These are phyloP conservation scores for Picochlorum sp. DNA, from an alignment of 139 green algal genomes.

Conservation along the genomic window DNA sequence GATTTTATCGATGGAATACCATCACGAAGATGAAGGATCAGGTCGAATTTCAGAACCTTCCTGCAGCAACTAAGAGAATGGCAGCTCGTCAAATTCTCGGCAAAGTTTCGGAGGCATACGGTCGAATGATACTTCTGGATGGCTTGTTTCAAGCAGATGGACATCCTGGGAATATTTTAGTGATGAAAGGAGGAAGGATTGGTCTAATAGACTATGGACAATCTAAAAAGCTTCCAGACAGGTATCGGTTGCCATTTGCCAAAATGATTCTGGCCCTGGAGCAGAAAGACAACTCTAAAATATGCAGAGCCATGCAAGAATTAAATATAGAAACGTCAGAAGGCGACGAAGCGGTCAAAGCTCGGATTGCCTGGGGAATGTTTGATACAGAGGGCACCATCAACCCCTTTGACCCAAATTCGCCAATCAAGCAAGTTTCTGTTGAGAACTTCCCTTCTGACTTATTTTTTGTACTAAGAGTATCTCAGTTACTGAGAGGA, in stretches of 20 bases:
- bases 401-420: conserved; percentile 77
- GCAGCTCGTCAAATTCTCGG: conserved; percentile 39
- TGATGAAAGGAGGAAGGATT: conserved; percentile 62
- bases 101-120: conserved; percentile 78
- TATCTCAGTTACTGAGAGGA: conserved; percentile 76
- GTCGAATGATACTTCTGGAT: conserved; percentile 83
- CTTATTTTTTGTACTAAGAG: conserved; percentile 92
- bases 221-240: conserved; percentile 76
- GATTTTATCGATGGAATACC: conserved; percentile 75
- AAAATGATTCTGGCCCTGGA: conserved; percentile 64
- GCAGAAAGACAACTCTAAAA: conserved; percentile 15
- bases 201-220: conserved; percentile 93
- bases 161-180: conserved; percentile 79
- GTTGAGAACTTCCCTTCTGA: conserved; percentile 86
- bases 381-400: conserved; percentile 86
- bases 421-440: conserved; percentile 70
- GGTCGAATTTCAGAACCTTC: conserved; percentile 22
- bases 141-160: conserved; percentile 77
- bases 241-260: conserved; percentile 57
- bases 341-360: conserved; percentile 35
- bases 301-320: conserved; percentile 32
- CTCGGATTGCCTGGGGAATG: conserved; percentile 81
- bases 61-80: conserved; percentile 14
- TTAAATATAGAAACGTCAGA: conserved; percentile 63
- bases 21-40: conserved; percentile 40